Base-by-base conservation (phyloP, 2,329 filamentous ascomycete species). In the Cladosporium sp. region DNA sequence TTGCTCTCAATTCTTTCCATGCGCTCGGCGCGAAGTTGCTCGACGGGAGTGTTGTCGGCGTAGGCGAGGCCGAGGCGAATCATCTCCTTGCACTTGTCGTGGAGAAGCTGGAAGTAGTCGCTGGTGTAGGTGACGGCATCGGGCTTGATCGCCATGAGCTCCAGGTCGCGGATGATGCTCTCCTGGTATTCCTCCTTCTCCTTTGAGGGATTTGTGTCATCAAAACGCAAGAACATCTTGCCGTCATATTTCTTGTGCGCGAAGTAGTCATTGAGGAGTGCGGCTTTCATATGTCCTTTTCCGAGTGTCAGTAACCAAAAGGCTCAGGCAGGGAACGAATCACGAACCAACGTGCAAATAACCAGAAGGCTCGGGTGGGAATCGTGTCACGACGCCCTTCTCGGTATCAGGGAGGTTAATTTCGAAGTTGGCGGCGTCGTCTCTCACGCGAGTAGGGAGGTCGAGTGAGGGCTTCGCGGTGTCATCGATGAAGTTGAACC, bases 141-240 rank as follows among this genome's bases (percentile, higher is more conserved):
- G 20, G 92, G 90, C 76, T 89, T 90, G 75, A 99, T 90, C 30
- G 92, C 93, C 82, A 99, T 91, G 55, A 97, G 82, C 51, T 87
- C 86, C 52, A 97, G 83, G 74, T 99, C 94, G 78, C 96, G 88
- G 39, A 96, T 81, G 63, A 99, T 99, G 5, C 92, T 84, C 75
- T 97, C 92, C 73, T 97, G 88, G 73, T 88, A 99, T 78, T 97
- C 94, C 73, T 93, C 87, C 80, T 96, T 97, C 81, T 99, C 94
- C 75, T 97, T 97, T 61, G 89, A 87, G 7, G 94, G 94, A 76
- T 99, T 99, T 59, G 94, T 99, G 72, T 99, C 94, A 72, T 99
- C 94, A 70, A 99, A 94, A 61, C 94, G 89, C 51, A 97, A 84
- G 60, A 95, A 86, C 67, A 99, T 82, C 69, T 88, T 95, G 69